These are phyloP conservation scores for Phialemonium atrogriseum DNA, from an alignment of 2,329 filamentous ascomycete genomes.

Conservation along the genomic window DNA sequence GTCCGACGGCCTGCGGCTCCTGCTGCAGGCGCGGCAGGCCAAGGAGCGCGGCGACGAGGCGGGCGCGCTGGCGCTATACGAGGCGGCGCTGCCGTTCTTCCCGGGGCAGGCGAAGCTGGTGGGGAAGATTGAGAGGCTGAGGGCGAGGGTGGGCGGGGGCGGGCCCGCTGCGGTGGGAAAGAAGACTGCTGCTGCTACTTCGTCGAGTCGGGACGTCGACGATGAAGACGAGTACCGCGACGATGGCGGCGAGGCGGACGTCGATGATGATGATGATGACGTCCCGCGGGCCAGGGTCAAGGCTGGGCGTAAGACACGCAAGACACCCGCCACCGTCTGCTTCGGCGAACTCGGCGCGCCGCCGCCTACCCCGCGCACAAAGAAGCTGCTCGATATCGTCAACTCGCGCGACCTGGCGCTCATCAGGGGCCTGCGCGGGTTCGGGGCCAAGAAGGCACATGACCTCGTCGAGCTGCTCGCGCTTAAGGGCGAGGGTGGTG, in stretches of 20 bases:
- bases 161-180: slow-evolving; percentile 6
- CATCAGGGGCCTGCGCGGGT: slow-evolving; percentile 60
- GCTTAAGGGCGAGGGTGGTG: slow-evolving; percentile 27
- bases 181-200: neutral
- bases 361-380: slow-evolving; percentile 42
- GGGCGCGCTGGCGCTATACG: slow-evolving; percentile 77
- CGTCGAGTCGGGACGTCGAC: slow-evolving; percentile 10
- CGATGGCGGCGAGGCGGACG: slow-evolving; percentile 31
- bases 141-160: slow-evolving; percentile 38
- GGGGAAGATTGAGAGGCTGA: slow-evolving; percentile 59
- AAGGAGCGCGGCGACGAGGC: slow-evolving; percentile 73
- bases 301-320: neutral
- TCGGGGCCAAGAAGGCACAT: slow-evolving; percentile 63
- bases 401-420: slow-evolving; percentile 61
- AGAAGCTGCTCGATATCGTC: slow-evolving; percentile 58
- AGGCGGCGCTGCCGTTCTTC: slow-evolving; percentile 76
- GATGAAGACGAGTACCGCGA: slow-evolving; percentile 31
- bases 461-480: slow-evolving; percentile 51
- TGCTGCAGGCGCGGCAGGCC: slow-evolving; percentile 88
- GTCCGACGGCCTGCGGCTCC: slow-evolving; percentile 73
- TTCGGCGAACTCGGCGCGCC: too few relatives aligned
- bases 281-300: slow-evolving; percentile 12
- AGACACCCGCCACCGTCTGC: too few relatives aligned
- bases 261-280: slow-evolving; percentile 22
- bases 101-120: slow-evolving; percentile 73